Evolutionary conservation across 495 filamentous ascomycete genomes (phyloP).

Genomic region (Pseudomonodictys pantanalensis): DNA sequence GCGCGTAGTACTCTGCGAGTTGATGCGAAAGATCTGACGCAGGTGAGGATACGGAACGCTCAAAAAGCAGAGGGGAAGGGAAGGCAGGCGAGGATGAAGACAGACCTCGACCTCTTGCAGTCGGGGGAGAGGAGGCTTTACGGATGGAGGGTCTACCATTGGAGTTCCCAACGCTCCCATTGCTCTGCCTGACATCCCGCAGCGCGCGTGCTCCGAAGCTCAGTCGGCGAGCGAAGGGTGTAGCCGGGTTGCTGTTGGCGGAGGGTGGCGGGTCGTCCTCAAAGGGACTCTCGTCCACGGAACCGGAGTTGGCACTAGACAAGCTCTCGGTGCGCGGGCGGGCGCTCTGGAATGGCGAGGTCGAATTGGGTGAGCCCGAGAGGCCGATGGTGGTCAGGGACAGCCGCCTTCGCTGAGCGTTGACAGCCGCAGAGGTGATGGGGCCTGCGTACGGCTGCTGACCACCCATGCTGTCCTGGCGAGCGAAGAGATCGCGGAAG

Average conservation of each 20-base stretch:
- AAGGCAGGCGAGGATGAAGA: conserved; percentile 33
- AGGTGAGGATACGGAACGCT: conserved; percentile 35
- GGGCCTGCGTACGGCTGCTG: conserved; percentile 40
- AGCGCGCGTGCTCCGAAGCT: conserved; percentile 89
- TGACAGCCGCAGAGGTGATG: conserved; percentile 61
- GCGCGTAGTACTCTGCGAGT: conserved; percentile 24
- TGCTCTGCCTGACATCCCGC: conserved; percentile 58
- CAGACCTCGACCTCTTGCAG: conserved; percentile 50
- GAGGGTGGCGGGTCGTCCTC: conserved; percentile 61
- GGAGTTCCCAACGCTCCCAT: conserved; percentile 37
- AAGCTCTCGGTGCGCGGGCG: conserved; percentile 68
- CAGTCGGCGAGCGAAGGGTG: conserved; percentile 79
- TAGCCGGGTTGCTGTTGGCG: conserved; percentile 47
- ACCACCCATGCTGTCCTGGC: conserved; percentile 10
- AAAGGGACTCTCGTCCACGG: conserved; percentile 79
- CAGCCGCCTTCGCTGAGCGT: conserved; percentile 72
- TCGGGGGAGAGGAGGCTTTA: conserved; percentile 45
- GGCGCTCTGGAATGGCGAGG: conserved; percentile 55
- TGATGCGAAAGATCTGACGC: conserved; percentile 12
- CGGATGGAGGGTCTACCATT: conserved; percentile 41
- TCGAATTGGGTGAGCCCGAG: conserved; percentile 69
- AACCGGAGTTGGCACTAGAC: conserved; percentile 65
- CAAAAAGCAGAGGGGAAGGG: conserved; percentile 38
- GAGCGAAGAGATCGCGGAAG: conserved; percentile 42
- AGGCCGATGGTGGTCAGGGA: conserved; percentile 84